Base-by-base conservation (phyloP, 1,139 yeast genomes). In the Lodderomyces elongisporus region DNA sequence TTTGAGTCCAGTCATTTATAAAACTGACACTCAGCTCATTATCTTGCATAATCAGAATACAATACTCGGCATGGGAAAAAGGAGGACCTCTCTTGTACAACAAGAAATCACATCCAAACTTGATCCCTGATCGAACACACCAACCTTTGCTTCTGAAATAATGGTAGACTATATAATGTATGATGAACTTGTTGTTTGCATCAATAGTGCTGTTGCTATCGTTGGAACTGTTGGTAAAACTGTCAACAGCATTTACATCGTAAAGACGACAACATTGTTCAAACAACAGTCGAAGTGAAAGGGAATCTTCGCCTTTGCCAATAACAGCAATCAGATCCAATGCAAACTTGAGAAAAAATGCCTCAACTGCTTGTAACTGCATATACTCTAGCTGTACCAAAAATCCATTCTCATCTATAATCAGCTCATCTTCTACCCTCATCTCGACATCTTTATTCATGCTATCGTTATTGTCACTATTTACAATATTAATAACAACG, bases 81-180 rank as follows among this genome's bases (percentile, higher is more conserved):
- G 96, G 96, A 7, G 98, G 98, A 0, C 99, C 99, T 37, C 91
- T 68, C 37, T 81, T 77, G 54, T 91, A 91, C 5, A 91, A 62
- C 14, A 91, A 61, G 56, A 67, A 80, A 46, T 89, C 95, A 15
- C 85, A 74, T 2, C 96, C 96, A 57, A 91, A 91, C 53, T 91
- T 91, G 38, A 89, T 75, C 0, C 97, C 98, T 1, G 89, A 76
- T 39, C 95, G 69, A 2, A 81, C 94, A 64, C 97, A 89, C 97
- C 97, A 91, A 0, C 97, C 97, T 22, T 78, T 69, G 0, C 96
- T 78, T 34, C 95, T 69, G 56, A 79, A 89, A 52, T 88, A 89
- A 51, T 88, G 95, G 49, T 89, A 91, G 0, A 75, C 91, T 4
- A 77, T 79, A 49, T 85, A 91, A 29, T 74, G 68, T 2, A 71